A percentile compares a stretch with the other conserved stretches of the same genome.
Evolutionary conservation across 2,329 filamentous ascomycete genomes (phyloP).

Genomic region (Metarhizium robertsii): DNA sequence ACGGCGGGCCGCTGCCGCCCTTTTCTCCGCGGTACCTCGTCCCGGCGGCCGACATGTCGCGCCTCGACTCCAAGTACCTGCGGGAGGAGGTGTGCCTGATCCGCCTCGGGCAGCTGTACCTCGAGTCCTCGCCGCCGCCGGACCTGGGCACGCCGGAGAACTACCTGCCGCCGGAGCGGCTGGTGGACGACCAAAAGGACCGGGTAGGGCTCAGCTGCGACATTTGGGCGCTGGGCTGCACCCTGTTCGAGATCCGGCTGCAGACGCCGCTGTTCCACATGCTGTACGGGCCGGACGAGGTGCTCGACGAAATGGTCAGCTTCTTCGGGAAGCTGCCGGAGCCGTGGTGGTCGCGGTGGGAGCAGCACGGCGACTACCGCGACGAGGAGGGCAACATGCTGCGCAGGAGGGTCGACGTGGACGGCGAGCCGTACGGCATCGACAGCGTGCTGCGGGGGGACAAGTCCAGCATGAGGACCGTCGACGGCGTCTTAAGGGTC

Average conservation of each 20-base stretch:
- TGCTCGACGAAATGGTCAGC: slow-evolving; percentile 16
- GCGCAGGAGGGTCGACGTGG: neutral
- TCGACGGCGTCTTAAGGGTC: slow-evolving; percentile 3
- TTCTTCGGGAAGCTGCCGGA: slow-evolving; percentile 22
- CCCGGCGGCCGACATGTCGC: slow-evolving; percentile 5
- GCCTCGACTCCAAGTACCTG: slow-evolving; percentile 1
- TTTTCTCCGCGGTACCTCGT: slow-evolving; percentile 16
- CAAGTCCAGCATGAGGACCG: slow-evolving; percentile 1
- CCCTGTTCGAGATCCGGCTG: slow-evolving; percentile 21
- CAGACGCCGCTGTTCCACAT: slow-evolving; percentile 19
- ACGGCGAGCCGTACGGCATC: slow-evolving; percentile 1
- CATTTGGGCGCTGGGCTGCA: slow-evolving; percentile 25
- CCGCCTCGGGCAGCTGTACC: slow-evolving; percentile 16
- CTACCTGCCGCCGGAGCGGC: slow-evolving; percentile 20
- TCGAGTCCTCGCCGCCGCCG: slow-evolving; percentile 7
- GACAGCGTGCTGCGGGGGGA: slow-evolving; percentile 1
- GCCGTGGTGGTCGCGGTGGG: slow-evolving; percentile 22
- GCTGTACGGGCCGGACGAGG: slow-evolving; percentile 19
- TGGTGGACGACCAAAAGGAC: slow-evolving; percentile 9
- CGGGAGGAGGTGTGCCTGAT: slow-evolving; percentile 13
- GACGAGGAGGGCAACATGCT: slow-evolving; percentile 11
- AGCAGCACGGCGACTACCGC: slow-evolving; percentile 12
- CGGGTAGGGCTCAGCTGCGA: slow-evolving; percentile 14
- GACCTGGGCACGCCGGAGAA: slow-evolving; percentile 17
- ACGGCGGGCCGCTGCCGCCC: slow-evolving; percentile 5